Evolutionary conservation across 768 basidiomycete genomes (phyloP), one percentile per base, ranked within the genome.

Genomic region (Lyophyllum decastes): DNA sequence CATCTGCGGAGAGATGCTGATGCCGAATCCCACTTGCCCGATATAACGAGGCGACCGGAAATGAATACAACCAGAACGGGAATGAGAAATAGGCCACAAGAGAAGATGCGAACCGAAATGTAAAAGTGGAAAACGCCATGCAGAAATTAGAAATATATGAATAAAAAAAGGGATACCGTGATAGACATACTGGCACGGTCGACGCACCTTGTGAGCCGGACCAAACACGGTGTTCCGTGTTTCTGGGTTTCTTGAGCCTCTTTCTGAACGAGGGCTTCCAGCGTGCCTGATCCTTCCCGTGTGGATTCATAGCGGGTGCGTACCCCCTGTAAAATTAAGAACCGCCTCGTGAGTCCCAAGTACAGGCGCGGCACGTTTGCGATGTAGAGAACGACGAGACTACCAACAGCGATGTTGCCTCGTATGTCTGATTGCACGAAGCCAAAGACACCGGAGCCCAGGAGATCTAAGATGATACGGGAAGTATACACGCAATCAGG

Each of bases 351-450:
- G 24, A 38, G 34, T 33, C n/a, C 26, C 44, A 48, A n/a, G n/a
- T n/a, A 44, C n/a, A 40, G 4, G 17, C 12, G 10, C 5, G 44
- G 25, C 44, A 21, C 8, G 1, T 1, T 12, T 7, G 43, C 53
- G 54, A 40, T 57, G 56, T 62, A 16, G 52, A 60, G 40, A 48
- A 55, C 60, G 1, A 72, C 79, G 48, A 34, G 22, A 53, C 61
- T 1, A 74, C 82, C 49, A 63, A 86, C 89, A 58, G 73, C 70
- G 38, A 92, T 84, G 68, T 92, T 91, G 61, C 73, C 81, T 68
- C 81, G 77, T 61, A 92, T 77, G 70, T 92, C 89, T 34, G 78
- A 73, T 69, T 91, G 89, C 6, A 91, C 83, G 66, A 91, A 92
- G 44, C 80, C 82, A 72, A 92, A 91, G 40, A 90, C 79, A 1